Percentiles rank a stretch among this genome's conserved stretches.
phyloP scores from a whole-genome alignment of 2,329 filamentous ascomycete genomes.

The Arthrobotrys entomopaga region DNA sequence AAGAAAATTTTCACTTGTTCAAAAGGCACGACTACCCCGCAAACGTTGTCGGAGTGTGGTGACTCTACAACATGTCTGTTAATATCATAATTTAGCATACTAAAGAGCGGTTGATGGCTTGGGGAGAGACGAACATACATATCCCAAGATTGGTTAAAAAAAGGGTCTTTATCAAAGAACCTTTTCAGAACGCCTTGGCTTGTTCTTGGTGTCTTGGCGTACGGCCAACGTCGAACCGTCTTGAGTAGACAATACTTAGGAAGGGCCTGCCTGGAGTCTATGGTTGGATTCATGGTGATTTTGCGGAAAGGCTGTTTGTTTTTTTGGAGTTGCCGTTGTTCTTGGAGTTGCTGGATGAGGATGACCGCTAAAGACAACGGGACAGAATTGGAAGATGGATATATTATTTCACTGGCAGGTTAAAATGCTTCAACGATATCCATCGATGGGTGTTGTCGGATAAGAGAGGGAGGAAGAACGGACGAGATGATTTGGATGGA shows the following conservation, averaged over 20 bases:
- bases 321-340: no score
- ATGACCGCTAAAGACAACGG: no score
- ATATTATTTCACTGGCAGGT: no score
- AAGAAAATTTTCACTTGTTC: constrained; percentile 56
- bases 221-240: constrained; percentile 57
- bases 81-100: constrained; percentile 1
- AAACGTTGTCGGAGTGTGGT: constrained; percentile 36
- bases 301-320: no score
- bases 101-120: neutral
- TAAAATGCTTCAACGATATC: no score
- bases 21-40: constrained; percentile 55
- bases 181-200: constrained; percentile 56
- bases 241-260: constrained; percentile 37
- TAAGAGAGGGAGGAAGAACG: no score
- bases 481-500: no score
- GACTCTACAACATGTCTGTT: constrained; percentile 50
- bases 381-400: no score
- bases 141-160: constrained; percentile 57
- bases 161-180: constrained; percentile 58
- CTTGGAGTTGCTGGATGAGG: no score
- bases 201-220: constrained; percentile 55
- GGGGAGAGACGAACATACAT: constrained; percentile 46
- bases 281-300: neutral
- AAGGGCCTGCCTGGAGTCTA: neutral
- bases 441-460: no score